Evolutionary conservation across 306 rosid species (phyloP), one percentile per base, ranked within the genome.

Genomic region (Malus fusca): DNA sequence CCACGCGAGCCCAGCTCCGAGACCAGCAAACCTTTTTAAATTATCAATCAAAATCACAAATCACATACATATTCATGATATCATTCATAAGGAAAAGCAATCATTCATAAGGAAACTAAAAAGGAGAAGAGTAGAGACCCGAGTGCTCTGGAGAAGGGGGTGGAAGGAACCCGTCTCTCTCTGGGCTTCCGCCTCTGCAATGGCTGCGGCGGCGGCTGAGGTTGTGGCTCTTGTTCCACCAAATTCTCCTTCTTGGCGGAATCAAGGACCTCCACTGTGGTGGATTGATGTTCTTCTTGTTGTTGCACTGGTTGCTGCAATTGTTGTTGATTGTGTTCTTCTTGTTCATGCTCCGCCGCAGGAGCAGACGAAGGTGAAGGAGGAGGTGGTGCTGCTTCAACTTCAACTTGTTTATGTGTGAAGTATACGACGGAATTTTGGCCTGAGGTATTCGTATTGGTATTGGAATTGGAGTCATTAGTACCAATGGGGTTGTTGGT

Each of bases 1-100:
- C 98, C 96, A 92, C 2, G 97, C 97, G 68, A 92, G 98, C 46
- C 97, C 92, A 75, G 91, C 97, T 69, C 97, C 97, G 22, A 95
- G 87, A 23, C 97, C 98, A 58, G 26, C 97, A 89, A 95, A 95
- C 84, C 96, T 83, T 5, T 26, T 37, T 40, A 46, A 4, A 46
- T 46, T 13, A 46, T 46, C 18, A 46, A 46, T 46, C 18, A 46
- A 8, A 35, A 35, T 35, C 40, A 6, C 5, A 48, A 48, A 48
- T 17, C 14, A 48, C 55, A 3, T 14, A 48, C 18, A 48, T 17
- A 13, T 48, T 35, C 55, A 48, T 17, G 53, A 3, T 2, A 10
- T 46, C 17, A 15, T 46, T 46, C 17, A 46, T 46, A 12, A 46
- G 53, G 17, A 11, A 46, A 15, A 25, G 26, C 26, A 25, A 10